phyloP scores from a whole-genome alignment of 192 early-diverging fungal genomes.

The Coemansia furcata region DNA sequence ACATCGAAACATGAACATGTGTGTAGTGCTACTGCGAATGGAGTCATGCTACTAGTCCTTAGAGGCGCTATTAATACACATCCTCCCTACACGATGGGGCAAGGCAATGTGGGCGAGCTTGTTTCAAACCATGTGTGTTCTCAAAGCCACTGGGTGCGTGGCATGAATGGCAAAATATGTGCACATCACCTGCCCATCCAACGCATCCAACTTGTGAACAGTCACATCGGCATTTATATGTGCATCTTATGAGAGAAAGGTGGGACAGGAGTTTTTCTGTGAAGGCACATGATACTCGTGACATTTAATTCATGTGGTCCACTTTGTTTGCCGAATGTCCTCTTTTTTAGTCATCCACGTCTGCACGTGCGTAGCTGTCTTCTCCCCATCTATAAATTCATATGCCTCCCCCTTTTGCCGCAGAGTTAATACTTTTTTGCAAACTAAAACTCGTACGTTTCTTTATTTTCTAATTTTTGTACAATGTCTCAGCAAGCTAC shows the following conservation, averaged over 20 bases:
- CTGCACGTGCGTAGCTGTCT: background rate
- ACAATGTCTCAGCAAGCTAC: constrained; percentile 41
- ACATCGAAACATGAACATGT: background rate
- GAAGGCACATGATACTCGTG: background rate
- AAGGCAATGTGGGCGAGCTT: background rate
- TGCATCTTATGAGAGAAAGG: background rate
- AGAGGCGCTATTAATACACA: background rate
- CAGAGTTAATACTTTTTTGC: background rate
- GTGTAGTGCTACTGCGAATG: background rate
- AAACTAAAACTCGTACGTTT: background rate
- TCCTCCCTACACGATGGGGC: background rate
- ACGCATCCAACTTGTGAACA: background rate
- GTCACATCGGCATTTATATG: background rate
- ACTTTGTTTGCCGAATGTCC: background rate
- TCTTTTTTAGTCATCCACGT: background rate
- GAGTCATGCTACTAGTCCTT: background rate
- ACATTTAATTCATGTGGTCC: constrained; percentile 1
- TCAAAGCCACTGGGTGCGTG: background rate
- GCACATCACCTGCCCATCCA: background rate
- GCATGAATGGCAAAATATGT: background rate
- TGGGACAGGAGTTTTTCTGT: background rate
- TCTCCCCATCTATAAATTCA: background rate
- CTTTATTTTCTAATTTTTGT: background rate
- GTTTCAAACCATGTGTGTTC: background rate
- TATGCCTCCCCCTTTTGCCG: background rate